These are phyloP conservation scores for Drechslerella dactyloides DNA, from an alignment of 2,329 filamentous ascomycete genomes.

Conservation along the genomic window DNA sequence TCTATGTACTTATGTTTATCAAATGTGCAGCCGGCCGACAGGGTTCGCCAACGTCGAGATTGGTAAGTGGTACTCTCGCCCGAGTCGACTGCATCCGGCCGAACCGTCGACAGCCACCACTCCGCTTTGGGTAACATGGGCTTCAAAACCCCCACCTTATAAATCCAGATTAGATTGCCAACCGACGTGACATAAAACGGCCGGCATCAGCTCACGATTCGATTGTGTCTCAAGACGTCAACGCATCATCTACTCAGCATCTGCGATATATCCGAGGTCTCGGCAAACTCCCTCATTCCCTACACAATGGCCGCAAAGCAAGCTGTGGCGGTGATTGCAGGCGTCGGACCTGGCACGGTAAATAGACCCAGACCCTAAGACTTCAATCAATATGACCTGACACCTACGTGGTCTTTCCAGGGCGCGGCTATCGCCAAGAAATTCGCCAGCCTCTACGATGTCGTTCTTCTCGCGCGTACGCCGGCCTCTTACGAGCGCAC, in stretches of 20 bases:
- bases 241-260: too few relatives aligned
- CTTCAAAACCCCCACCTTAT: too few relatives aligned
- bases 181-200: too few relatives aligned
- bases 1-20: too few relatives aligned
- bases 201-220: too few relatives aligned
- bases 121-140: constrained; percentile 7
- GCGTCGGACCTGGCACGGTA: constrained; percentile 72
- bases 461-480: constrained; percentile 75
- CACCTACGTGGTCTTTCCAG: background rate
- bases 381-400: constrained; percentile 7
- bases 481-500: constrained; percentile 70
- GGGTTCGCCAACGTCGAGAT: background rate
- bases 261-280: too few relatives aligned
- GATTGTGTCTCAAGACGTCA: too few relatives aligned
- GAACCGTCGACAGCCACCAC: constrained; percentile 32
- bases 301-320: constrained; percentile 50
- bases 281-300: background rate
- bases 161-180: too few relatives aligned
- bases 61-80: background rate
- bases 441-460: constrained; percentile 71
- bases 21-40: background rate
- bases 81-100: constrained; percentile 27
- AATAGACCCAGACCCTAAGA: background rate
- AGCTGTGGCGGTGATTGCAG: constrained; percentile 68
- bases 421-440: constrained; percentile 64